Evolutionary conservation across 2,329 filamentous ascomycete species (phyloP), one percentile per base, ranked within the genome.

Genomic region (Aspergillus sojae): DNA sequence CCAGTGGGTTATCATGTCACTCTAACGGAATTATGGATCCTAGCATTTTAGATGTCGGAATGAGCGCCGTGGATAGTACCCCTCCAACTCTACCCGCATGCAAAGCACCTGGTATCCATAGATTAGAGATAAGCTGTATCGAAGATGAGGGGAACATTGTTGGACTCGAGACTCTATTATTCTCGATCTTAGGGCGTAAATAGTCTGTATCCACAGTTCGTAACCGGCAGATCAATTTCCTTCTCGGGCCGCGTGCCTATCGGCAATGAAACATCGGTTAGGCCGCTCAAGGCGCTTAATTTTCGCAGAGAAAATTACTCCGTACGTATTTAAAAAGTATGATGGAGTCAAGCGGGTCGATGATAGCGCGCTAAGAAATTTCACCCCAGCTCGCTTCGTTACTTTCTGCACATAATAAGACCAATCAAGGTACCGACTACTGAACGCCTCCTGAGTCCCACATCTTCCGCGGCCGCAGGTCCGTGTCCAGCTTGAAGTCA

Each of bases 101-200:
- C 26, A 28, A 28, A 28, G 26, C 26, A 28, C 26, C 26, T 28
- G 5, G 6, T 5, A 28, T 28, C 5, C 26, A 28, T 28, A 28
- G 6, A 28, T 28, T 28, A 6, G 26, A 28, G 26, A 28, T 28
- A 28, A 28, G 26, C 26, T 1, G 26, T 5, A 6, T 28, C 26
- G 1, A 28, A 6, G 26, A 28, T 28, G 1, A 6, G 5, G 1
- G 1, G 5, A 28, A 28, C 0, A 0, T 1, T 28, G 4, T 1
- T 28, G 26, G 30, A 32, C 9, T 32, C 30, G 10, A 32, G 9
- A 32, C 30, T 0, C 30, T 11, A 32, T 32, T 3, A 11, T 10
- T 50, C 16, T 28, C 45, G 16, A 50, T 50, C 19, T 26, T 28
- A 16, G 11, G 12, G 45, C 10, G 6, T 26, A 7, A 28, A 50